Conservation (phyloP, 192 early-diverging fungal genomes). For the Mortierella antarctica region DNA sequence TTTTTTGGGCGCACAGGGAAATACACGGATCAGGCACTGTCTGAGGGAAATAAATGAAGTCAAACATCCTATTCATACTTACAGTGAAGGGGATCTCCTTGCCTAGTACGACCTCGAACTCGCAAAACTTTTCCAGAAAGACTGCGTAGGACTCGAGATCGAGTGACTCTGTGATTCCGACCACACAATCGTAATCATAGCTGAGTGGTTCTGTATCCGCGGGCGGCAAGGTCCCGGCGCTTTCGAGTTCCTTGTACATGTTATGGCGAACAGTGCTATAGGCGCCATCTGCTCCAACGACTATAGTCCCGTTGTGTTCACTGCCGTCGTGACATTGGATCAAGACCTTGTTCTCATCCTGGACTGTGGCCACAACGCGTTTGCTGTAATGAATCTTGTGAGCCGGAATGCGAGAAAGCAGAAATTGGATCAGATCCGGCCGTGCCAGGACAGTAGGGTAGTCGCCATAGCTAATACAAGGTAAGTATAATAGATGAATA, state of each 20-base stretch:
- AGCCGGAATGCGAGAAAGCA: slow-evolving; percentile 14
- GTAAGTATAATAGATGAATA: background rate
- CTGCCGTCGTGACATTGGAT: slow-evolving; percentile 33
- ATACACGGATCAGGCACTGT: no score
- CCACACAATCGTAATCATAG: slow-evolving; percentile 13
- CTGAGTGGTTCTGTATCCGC: slow-evolving; percentile 6
- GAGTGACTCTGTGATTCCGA: background rate
- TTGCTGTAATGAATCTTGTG: slow-evolving; percentile 28
- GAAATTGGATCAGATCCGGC: slow-evolving; percentile 6
- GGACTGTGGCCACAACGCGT: slow-evolving; percentile 11
- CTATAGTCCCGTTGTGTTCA: slow-evolving; percentile 9
- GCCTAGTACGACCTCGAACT: slow-evolving; percentile 14
- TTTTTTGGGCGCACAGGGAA: no score
- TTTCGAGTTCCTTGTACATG: slow-evolving; percentile 19
- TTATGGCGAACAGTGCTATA: slow-evolving; percentile 3
- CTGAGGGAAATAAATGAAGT: no score
- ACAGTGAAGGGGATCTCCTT: slow-evolving; percentile 16
- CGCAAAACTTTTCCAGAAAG: slow-evolving; percentile 9
- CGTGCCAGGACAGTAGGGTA: slow-evolving; percentile 13
- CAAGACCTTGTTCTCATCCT: slow-evolving; percentile 22
- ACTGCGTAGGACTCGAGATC: slow-evolving; percentile 12
- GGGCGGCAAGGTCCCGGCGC: slow-evolving; percentile 24
- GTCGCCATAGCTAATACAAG: slow-evolving; percentile 22
- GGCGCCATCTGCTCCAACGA: slow-evolving; percentile 48
- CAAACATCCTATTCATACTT: background rate